These are phyloP conservation scores for Pseudogymnoascus sp. DNA, from an alignment of 2,329 filamentous ascomycete species.

Conservation along the genomic window DNA sequence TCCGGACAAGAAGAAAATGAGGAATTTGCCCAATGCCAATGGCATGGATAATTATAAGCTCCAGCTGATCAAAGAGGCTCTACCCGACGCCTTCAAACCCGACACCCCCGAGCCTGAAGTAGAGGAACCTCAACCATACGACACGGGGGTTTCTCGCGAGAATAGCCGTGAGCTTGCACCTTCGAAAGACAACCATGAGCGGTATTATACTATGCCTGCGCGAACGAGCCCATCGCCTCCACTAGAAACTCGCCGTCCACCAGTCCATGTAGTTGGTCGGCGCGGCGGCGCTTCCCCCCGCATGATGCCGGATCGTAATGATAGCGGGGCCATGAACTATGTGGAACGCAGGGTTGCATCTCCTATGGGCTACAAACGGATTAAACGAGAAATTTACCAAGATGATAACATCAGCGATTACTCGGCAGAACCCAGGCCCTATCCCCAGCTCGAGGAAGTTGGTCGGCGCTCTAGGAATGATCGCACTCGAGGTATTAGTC, in stretches of 20 bases:
- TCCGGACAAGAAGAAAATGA: constrained; percentile 43
- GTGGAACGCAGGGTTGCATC: not conserved
- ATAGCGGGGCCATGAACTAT: not conserved
- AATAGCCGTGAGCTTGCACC: constrained; percentile 18
- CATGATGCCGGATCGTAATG: not conserved
- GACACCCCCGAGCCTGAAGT: not conserved
- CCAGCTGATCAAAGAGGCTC: constrained; percentile 41
- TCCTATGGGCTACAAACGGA: not conserved
- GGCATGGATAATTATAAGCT: constrained; percentile 52
- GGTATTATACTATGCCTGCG: constrained; percentile 21
- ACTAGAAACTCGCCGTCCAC: not conserved
- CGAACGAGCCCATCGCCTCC: not conserved
- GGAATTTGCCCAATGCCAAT: constrained; percentile 39
- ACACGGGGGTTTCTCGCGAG: not conserved
- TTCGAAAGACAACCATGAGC: constrained; percentile 26
- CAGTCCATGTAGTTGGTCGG: not conserved
- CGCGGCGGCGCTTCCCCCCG: not conserved
- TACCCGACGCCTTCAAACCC: constrained; percentile 35
- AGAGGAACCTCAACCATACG: not conserved
- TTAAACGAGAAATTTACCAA: not conserved
- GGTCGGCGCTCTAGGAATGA: not conserved
- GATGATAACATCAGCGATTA: not conserved
- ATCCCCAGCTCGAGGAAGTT: not conserved
- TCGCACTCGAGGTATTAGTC: not conserved
- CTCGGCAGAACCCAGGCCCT: not conserved